Evolutionary conservation across 2,329 filamentous ascomycete genomes (phyloP), one percentile per base, ranked within the genome.

Genomic region (Apiospora hydei): DNA sequence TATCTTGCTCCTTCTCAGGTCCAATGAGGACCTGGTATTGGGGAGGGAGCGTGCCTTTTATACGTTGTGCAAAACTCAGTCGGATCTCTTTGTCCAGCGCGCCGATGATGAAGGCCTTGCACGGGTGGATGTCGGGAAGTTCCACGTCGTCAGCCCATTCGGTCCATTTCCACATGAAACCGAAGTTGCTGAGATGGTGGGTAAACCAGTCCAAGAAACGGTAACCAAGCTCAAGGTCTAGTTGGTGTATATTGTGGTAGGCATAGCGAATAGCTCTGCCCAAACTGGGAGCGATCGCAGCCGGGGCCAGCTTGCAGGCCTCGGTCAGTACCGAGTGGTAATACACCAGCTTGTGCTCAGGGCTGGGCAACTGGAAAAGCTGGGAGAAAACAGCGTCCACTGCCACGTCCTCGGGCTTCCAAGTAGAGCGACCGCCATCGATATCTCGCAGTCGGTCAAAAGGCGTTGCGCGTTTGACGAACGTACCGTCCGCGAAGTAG

Each of bases 161-260:
- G 21, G 93, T 92, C 96, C 96, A 99, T 83, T 98, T 98, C 96
- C 96, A 99, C 13, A 96, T 96, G 81, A 98, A 99, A 70, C 97
- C 96, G 80, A 99, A 99, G 84, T 99, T 99, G 84, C 95, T 98
- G 76, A 99, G 85, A 84, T 99, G 96, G 81, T 99, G 96, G 24
- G 96, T 90, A 80, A 99, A 99, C 96, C 96, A 99, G 81, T 98
- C 96, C 80, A 98, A 87, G 83, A 98, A 98, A 38, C 96, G 90
- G 78, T 95, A 93, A 71, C 87, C 89, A 61, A 99, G 85, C 83
- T 98, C 95, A 67, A 98, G 86, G 79, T 99, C 96, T 86, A 98
- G 91, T 2, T 88, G 89, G 72, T 94, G 91, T 13, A 94, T 86
- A 80, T 93, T 95, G 74, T 93, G 90, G 85, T 98, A 99, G 74